Evolutionary conservation across 371 early-diverging fungal genomes (phyloP).

Genomic region (Batrachochytrium dendrobatidis): DNA sequence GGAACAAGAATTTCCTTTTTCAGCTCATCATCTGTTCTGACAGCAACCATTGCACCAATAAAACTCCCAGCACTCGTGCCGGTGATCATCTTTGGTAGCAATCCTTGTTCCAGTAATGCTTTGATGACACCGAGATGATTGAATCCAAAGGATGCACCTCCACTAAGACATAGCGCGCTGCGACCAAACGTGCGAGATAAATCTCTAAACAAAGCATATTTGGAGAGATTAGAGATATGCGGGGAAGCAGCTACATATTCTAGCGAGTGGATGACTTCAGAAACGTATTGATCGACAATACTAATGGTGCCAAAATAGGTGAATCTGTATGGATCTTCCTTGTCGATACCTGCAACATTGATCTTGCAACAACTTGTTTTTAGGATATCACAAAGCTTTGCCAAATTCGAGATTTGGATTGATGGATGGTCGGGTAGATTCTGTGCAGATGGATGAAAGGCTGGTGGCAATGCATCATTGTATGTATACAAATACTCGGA

Average conservation of each 20-base stretch:
- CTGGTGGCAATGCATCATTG: neutral
- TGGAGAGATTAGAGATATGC: conserved; percentile 17
- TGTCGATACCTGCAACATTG: conserved; percentile 77
- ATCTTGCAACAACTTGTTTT: conserved; percentile 58
- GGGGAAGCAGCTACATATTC: conserved; percentile 28
- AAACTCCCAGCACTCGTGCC: conserved; percentile 40
- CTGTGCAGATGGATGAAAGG: neutral
- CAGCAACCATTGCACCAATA: conserved; percentile 34
- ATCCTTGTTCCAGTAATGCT: conserved; percentile 32
- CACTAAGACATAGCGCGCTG: conserved; percentile 50
- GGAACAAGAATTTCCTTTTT: conserved; percentile 22
- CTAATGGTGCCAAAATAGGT: conserved; percentile 40
- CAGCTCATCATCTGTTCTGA: conserved; percentile 42
- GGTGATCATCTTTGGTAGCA: conserved; percentile 42
- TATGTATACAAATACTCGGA: no score
- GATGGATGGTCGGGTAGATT: neutral
- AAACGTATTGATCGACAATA: conserved; percentile 32
- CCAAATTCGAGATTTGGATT: neutral
- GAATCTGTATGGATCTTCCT: conserved; percentile 45
- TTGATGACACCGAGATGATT: conserved; percentile 40
- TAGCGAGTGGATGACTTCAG: conserved; percentile 22
- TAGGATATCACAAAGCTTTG: conserved; percentile 7
- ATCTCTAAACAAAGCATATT: conserved; percentile 32
- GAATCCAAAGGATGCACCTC: conserved; percentile 40
- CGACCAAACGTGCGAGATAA: conserved; percentile 29